Evolutionary conservation across 164 flowering plant species (phyloP), one percentile per base, ranked within the genome.

Genomic region (Buxus sempervirens): DNA sequence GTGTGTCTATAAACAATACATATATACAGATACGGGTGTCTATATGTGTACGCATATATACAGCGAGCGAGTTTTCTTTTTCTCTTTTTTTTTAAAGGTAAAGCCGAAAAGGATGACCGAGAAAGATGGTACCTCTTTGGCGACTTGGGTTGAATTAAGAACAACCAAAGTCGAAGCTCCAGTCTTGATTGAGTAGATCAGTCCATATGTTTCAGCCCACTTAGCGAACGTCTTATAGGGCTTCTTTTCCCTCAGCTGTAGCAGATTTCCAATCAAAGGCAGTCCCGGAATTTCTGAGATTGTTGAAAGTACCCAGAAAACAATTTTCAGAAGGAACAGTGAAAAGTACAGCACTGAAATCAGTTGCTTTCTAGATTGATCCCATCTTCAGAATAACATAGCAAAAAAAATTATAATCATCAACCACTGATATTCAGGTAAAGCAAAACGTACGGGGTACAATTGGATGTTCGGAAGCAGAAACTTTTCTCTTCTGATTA

Each of bases 161-260:
- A 95, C 97, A 27, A 92, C 76, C 4, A 92, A n/a, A 12, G 82
- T 70, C 3, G 85, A 73, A 72, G 91, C 77, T 24, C 98, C 98
- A 42, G 89, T 82, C 53, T 59, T 84, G 62, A 92, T 89, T 20
- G 89, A 78, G 71, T 86, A 95, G 19, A 92, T 81, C 0, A 97
- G 94, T 0, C 97, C 97, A 69, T 90, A 86, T 23, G 2, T 63
- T 72, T 89, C 89, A 15, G 93, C 88, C 89, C 88, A 88, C 54
- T 67, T 81, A 0, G 85, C 57, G 62, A 91, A 91, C 6, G 93
- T 89, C 76, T 77, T 79, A 84, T 85, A 78, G 2, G 97, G 97
- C 69, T 87, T 89, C 83, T 91, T 89, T 75, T 83, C 91, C 72
- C 78, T 88, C 80, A 89, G 64, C 70, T 89, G 90, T 72, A 82